Percentiles rank a stretch among this genome's conserved stretches.
These are phyloP conservation scores for Kwoniella dendrophila DNA, from an alignment of 768 basidiomycete species.

Conservation along the genomic window DNA sequence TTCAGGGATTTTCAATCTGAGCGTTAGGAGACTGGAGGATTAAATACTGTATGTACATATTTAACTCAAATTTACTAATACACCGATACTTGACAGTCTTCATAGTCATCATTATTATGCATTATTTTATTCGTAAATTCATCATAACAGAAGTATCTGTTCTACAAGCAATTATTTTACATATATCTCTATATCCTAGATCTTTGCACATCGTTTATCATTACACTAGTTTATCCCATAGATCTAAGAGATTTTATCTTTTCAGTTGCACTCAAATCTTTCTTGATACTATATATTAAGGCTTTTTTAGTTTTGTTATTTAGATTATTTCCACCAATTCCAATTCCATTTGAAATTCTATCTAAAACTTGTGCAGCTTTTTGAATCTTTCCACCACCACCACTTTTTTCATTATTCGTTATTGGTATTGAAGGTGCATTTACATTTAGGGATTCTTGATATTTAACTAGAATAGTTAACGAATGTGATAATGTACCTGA, in stretches of 20 bases:
- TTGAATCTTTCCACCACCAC: slow-evolving; percentile 19
- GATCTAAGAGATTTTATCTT: slow-evolving; percentile 24
- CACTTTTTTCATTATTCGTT: neutral
- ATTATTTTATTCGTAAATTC: too few relatives aligned
- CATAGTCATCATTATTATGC: too few relatives aligned
- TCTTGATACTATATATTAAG: slow-evolving; percentile 22
- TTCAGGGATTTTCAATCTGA: too few relatives aligned
- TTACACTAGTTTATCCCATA: neutral
- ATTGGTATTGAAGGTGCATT: too few relatives aligned
- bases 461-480: slow-evolving; percentile 15
- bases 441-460: slow-evolving; percentile 15
- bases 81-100: too few relatives aligned
- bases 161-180: too few relatives aligned
- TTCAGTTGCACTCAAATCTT: slow-evolving; percentile 38
- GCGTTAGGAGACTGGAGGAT: too few relatives aligned
- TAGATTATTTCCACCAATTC: neutral
- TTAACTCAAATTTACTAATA: too few relatives aligned
- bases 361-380: slow-evolving; percentile 27
- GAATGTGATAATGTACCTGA: slow-evolving; percentile 13
- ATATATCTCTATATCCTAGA: too few relatives aligned
- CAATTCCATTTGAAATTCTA: neutral
- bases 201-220: too few relatives aligned
- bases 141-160: too few relatives aligned
- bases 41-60: too few relatives aligned
- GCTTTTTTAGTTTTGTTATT: slow-evolving; percentile 6